phyloP scores from a whole-genome alignment of 106 monocot species.

The Allium cepa region DNA sequence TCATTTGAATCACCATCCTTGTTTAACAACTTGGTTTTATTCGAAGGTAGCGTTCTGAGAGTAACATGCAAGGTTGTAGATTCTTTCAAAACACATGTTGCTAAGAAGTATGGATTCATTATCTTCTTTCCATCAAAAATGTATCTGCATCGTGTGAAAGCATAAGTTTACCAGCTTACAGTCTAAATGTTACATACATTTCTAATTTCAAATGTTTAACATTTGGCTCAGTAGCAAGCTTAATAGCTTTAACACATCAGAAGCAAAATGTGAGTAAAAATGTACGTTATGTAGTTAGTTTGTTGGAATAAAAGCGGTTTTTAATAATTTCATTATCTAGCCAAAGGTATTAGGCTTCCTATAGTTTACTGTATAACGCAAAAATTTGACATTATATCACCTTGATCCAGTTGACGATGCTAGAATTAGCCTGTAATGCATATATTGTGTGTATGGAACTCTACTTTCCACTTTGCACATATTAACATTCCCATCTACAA shows the following conservation, averaged over 20 bases:
- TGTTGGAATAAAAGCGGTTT: no score
- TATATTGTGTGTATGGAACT: constrained; percentile 39
- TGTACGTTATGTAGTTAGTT: neutral
- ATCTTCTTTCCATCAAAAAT: constrained; percentile 29
- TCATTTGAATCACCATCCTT: neutral
- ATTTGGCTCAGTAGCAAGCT: no score
- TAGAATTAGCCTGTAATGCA: constrained; percentile 25
- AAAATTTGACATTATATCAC: constrained; percentile 3
- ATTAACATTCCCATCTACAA: constrained; percentile 27
- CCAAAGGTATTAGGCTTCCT: neutral
- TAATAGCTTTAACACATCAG: no score
- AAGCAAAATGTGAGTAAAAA: neutral
- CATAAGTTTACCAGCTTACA: no score
- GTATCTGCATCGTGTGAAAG: constrained; percentile 15
- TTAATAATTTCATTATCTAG: no score
- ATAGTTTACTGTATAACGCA: neutral
- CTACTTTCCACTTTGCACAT: constrained; percentile 22
- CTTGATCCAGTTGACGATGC: constrained; percentile 26
- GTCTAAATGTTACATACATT: no score
- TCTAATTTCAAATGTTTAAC: no score
- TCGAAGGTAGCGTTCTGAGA: constrained; percentile 14
- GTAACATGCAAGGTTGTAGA: constrained; percentile 25
- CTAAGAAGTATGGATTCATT: constrained; percentile 31
- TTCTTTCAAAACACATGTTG: constrained; percentile 15
- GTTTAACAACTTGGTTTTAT: neutral